phyloP scores from a whole-genome alignment of 176 grass and related monocot species.

The Carex parvula region DNA sequence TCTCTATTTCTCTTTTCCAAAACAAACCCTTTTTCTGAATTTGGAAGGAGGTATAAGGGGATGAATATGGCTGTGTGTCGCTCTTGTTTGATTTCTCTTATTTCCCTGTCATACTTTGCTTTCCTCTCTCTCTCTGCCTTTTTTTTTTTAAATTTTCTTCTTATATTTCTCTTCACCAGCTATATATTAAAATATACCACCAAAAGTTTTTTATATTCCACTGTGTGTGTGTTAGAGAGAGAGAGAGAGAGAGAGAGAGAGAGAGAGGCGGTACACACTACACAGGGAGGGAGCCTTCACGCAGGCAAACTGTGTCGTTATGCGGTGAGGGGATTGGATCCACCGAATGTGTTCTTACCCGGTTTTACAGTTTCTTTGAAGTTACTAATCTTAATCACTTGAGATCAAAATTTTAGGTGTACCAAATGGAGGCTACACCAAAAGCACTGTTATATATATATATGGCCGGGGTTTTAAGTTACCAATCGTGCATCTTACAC shows the following conservation, averaged over 20 bases:
- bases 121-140: conserved; percentile 27
- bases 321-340: conserved; percentile 19
- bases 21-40: conserved; percentile 28
- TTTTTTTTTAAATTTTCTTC: background rate
- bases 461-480: background rate
- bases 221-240: background rate
- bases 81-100: conserved; percentile 77
- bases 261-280: background rate
- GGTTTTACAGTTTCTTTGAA: background rate
- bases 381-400: background rate
- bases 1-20: conserved; percentile 26
- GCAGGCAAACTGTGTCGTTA: conserved; percentile 31
- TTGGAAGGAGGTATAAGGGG: conserved; percentile 35
- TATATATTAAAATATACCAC: conserved; percentile 26
- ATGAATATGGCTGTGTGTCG: conserved; percentile 52
- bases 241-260: background rate
- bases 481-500: background rate
- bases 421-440: background rate
- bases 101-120: conserved; percentile 84
- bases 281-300: conserved; percentile 14
- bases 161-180: conserved; percentile 17
- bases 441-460: background rate
- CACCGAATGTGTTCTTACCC: conserved; percentile 27
- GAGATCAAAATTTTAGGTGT: conserved; percentile 15
- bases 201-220: background rate